Base-by-base conservation (phyloP, 2,329 filamentous ascomycete genomes). In the Metarhizium sp. region DNA sequence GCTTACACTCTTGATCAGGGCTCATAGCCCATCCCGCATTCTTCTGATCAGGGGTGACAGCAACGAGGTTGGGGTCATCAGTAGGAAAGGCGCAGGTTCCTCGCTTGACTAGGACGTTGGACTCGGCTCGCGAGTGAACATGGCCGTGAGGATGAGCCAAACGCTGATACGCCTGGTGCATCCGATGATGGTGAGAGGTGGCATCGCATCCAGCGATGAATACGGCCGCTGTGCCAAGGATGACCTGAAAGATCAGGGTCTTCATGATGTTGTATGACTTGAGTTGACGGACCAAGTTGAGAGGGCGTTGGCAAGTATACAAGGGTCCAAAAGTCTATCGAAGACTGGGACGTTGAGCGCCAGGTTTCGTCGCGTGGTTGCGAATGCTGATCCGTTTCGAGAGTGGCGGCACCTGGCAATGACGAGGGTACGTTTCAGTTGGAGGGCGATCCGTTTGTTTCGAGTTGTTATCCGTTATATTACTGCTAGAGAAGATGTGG, bases 21-120 rank as follows among this genome's bases (percentile, higher is more conserved):
- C 85, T 87, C 81, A 92, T 84, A 46, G 88, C 88, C 84, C 88
- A 92, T 58, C 88, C 88, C 51, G 76, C 85, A 71, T 92, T 92
- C 67, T 73, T 66, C 47, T 69, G 67, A 53, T 73, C 74, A 4
- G 86, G 86, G 10, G 86, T 88, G 53, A 92, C 78, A 14, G 81
- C 69, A 48, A 90, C 80, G 64, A 92, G 71, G 53, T 86, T 85
- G 34, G 80, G 77, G 64, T 87, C 77, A 38, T 75, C 73, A 11
- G 62, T 66, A 25, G 88, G 88, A 63, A 92, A 87, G 54, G 75
- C 64, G 71, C 88, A 92, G 55, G 75, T 71, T 72, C 63, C 65
- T 40, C 81, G 78, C 71, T 83, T 84, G 62, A 77, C 71, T 34
- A 82, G 43, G 57, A 53, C 64, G 60, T 56, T 57, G 42, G 54